Conservation (phyloP, 176 grass and related monocot genomes). For the Hyparrhenia diplandra region DNA sequence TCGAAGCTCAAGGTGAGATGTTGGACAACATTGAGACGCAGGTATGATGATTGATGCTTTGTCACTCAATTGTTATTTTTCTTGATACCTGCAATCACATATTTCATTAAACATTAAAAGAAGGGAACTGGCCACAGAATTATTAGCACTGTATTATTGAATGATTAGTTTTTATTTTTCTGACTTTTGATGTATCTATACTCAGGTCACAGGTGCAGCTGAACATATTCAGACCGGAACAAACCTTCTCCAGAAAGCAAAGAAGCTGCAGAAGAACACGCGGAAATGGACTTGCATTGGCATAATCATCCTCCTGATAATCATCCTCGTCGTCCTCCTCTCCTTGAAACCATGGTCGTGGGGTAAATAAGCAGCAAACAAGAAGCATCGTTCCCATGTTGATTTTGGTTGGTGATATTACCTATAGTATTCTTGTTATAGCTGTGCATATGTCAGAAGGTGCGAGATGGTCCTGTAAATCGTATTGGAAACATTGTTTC, state of each 20-base stretch:
- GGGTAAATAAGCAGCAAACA: conserved; percentile 11
- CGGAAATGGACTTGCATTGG: conserved; percentile 73
- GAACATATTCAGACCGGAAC: conserved; percentile 53
- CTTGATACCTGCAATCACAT: background rate
- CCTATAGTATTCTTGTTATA: background rate
- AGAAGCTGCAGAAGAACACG: conserved; percentile 53
- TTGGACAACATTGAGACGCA: conserved; percentile 69
- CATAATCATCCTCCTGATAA: conserved; percentile 61
- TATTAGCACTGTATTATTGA: background rate
- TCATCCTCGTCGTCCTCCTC: conserved; percentile 42
- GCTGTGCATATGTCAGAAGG: background rate
- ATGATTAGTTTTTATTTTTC: conserved; percentile 21
- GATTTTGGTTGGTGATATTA: background rate
- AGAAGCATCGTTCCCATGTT: background rate
- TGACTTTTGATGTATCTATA: conserved; percentile 18
- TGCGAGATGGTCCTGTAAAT: background rate
- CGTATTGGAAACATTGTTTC: background rate
- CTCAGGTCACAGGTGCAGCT: conserved; percentile 53
- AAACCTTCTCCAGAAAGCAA: conserved; percentile 51
- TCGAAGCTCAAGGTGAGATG: conserved; percentile 71
- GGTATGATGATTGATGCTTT: conserved; percentile 26
- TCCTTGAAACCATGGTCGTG: conserved; percentile 62
- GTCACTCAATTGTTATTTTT: background rate
- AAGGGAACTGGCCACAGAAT: background rate
- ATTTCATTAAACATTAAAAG: background rate